Conservation (phyloP, 805 yeast genomes). For the Kazachstania martiniae region DNA sequence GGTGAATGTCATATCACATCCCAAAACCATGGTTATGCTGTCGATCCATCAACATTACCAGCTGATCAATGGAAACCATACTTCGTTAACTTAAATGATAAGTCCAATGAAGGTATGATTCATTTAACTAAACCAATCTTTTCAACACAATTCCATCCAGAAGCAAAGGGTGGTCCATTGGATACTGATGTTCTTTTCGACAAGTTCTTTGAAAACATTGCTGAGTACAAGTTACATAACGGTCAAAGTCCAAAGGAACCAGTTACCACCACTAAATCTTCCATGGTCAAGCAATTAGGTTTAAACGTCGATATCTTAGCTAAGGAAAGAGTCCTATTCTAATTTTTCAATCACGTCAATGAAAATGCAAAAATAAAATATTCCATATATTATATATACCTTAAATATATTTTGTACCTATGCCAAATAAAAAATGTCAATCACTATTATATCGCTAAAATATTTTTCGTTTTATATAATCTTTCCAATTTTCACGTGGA, state of each 20-base stretch:
- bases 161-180: slow-evolving; percentile 97
- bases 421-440: too few relatives aligned
- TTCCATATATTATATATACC: too few relatives aligned
- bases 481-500: too few relatives aligned
- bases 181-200: slow-evolving; percentile 89
- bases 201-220: slow-evolving; percentile 68
- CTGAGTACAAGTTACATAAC: slow-evolving; percentile 28
- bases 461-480: too few relatives aligned
- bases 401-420: too few relatives aligned
- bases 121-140: slow-evolving; percentile 82
- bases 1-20: slow-evolving; percentile 97
- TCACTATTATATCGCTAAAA: too few relatives aligned
- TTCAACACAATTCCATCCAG: slow-evolving; percentile 98
- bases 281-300: slow-evolving; percentile 9
- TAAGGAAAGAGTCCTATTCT: slow-evolving; percentile 24
- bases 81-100: slow-evolving; percentile 88
- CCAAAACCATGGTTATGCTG: slow-evolving; percentile 98
- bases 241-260: neutral
- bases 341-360: too few relatives aligned
- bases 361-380: too few relatives aligned
- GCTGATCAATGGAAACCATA: slow-evolving; percentile 66
- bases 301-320: slow-evolving; percentile 19
- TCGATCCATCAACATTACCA: slow-evolving; percentile 68
- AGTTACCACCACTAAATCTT: neutral
- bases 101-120: slow-evolving; percentile 95